Percentiles rank a stretch among this genome's conserved stretches.
These are phyloP conservation scores for Spinellus fusiger DNA, from an alignment of 192 early-diverging fungal species.

Conservation along the genomic window DNA sequence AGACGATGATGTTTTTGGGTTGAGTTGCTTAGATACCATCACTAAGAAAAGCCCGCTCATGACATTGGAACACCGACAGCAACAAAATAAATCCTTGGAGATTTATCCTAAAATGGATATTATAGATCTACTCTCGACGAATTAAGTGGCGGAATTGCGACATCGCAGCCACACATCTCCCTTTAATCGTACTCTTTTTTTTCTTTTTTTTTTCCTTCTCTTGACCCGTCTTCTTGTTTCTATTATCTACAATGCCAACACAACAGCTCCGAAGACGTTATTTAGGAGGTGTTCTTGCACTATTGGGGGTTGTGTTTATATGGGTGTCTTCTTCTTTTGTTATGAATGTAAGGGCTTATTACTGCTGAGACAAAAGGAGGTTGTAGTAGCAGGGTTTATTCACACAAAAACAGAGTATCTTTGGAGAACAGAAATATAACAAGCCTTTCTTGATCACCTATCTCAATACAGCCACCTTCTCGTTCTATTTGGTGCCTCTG, in stretches of 20 bases:
- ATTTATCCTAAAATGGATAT: no score
- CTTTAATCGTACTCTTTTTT: neutral
- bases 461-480: conserved; percentile 71
- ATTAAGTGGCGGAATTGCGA: neutral
- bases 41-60: neutral
- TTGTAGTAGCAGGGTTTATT: neutral
- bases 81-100: no score
- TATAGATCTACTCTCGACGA: neutral
- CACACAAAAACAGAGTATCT: conserved; percentile 67
- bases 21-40: neutral
- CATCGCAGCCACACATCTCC: neutral
- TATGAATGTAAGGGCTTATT: conserved; percentile 52
- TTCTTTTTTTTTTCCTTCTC: neutral
- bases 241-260: neutral
- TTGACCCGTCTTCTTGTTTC: neutral
- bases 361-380: neutral
- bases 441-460: conserved; percentile 81
- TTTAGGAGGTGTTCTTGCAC: conserved; percentile 47
- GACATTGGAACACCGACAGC: no score
- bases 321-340: conserved; percentile 78
- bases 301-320: conserved; percentile 68
- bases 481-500: conserved; percentile 58
- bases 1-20: neutral
- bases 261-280: conserved; percentile 2
- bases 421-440: conserved; percentile 63